Evolutionary conservation across 73 alveolate species (phyloP).

Genomic region (Loxodes magnus): DNA sequence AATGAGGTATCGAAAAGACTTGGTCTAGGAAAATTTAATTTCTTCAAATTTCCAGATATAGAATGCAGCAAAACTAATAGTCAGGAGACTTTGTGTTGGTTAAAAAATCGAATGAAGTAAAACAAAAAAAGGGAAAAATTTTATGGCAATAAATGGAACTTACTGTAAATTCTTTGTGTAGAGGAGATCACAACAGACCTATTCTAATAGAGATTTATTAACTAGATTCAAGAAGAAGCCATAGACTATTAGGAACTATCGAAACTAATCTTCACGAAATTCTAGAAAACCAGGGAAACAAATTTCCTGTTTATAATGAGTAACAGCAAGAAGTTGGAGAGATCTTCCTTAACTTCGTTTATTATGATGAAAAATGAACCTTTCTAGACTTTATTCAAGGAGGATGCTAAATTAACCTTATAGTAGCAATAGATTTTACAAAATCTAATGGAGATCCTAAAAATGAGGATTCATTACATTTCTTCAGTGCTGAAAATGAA

Average conservation of each 20-base stretch:
- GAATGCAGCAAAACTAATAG: not conserved
- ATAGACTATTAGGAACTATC: constrained; percentile 13
- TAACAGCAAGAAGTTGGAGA: not conserved
- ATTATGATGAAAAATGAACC: constrained; percentile 1
- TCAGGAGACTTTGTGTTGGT: too few relatives aligned
- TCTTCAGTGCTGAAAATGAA: constrained; percentile 23
- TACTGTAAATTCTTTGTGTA: constrained; percentile 4
- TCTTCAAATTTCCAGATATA: not conserved
- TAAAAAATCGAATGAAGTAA: not conserved
- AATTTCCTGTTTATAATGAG: not conserved
- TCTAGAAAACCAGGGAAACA: not conserved
- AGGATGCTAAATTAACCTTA: constrained; percentile 41
- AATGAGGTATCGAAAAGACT: not conserved
- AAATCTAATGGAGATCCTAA: constrained; percentile 54
- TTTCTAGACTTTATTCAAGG: constrained; percentile 56
- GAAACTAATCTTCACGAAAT: constrained; percentile 9
- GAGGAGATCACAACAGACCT: constrained; percentile 13
- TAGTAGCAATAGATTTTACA: constrained; percentile 74
- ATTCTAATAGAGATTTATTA: constrained; percentile 20
- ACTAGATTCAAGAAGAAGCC: constrained; percentile 13
- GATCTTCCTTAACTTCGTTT: not conserved
- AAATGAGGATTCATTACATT: constrained; percentile 45
- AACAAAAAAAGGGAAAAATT: constrained; percentile 6
- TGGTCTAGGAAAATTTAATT: not conserved
- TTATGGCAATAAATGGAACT: constrained; percentile 10